Evolutionary conservation across 305 asterid genomes (phyloP), one percentile per base, ranked within the genome.

Genomic region (Ilex paraguariensis): DNA sequence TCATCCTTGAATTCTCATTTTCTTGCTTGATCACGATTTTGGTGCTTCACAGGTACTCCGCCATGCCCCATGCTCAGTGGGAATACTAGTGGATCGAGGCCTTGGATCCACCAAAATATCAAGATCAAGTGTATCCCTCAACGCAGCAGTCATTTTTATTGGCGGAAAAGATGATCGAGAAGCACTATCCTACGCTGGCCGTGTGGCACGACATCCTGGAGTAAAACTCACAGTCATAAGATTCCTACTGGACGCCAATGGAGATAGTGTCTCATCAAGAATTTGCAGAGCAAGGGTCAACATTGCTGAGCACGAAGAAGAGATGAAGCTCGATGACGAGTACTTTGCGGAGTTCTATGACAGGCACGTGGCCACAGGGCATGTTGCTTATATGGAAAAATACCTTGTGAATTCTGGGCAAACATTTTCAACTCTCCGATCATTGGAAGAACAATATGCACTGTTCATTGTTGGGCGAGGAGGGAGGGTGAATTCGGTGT

Each of bases 151-250:
- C 39, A 89, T 92, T 31, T 92, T 92, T 83, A 92, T 92, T 0
- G 98, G 98, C 0, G 98, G 98, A 7, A 89, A 85, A 67, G 98
- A 89, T 5, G 98, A 92, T 62, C 72, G 98, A 0, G 98, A 92
- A 76, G 97, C 98, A 0, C 75, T 92, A 3, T 76, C 84, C 45
- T 92, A 81, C 1, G 98, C 97, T 0, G 97, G 97, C 0, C 84
- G 98, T 3, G 83, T 89, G 66, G 98, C 98, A 0, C 72, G 85
- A 65, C 98, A 92, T 68, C 84, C 93, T 0, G 96, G 97, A 11
- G 98, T 89, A 17, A 92, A 89, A 58, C 72, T 92, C 10, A 92
- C 98, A 0, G 98, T 92, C 0, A 92, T 89, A 62, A 70, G 98
- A 58, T 89, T 92, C 74, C 78, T 92, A 4, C 8, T 89, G 54